Evolutionary conservation across 176 grass and related monocot genomes (phyloP).

Genomic region (Secale cereale): DNA sequence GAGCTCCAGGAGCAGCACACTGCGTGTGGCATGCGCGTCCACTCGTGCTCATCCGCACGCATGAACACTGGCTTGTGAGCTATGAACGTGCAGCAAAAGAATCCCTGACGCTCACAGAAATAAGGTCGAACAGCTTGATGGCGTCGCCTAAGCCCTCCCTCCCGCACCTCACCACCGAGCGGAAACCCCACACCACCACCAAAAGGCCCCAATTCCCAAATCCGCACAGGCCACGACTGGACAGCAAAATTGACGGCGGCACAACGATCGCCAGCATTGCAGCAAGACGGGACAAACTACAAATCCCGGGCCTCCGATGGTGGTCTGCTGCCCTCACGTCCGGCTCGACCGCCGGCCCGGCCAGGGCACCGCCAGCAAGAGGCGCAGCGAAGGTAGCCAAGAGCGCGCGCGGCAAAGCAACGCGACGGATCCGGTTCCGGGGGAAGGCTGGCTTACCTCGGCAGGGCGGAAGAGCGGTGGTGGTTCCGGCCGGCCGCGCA

Average conservation of each 20-base stretch:
- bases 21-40: background rate
- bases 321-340: background rate
- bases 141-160: background rate
- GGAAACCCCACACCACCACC: background rate
- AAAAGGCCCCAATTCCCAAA: background rate
- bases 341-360: too few species aligned
- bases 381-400: background rate
- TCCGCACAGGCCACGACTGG: background rate
- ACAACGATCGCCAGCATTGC: background rate
- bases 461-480: background rate
- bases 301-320: background rate
- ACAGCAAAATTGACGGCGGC: background rate
- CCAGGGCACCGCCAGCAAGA: background rate
- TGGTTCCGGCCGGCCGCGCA: background rate
- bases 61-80: background rate
- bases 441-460: background rate
- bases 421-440: background rate
- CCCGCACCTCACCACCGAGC: background rate
- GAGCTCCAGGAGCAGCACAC: background rate
- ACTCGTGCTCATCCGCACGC: background rate
- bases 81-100: background rate
- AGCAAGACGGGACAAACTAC: background rate
- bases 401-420: background rate
- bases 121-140: background rate
- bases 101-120: background rate